Conservation (phyloP, 73 alveolate species). For the Symbiodinium pilosum region DNA sequence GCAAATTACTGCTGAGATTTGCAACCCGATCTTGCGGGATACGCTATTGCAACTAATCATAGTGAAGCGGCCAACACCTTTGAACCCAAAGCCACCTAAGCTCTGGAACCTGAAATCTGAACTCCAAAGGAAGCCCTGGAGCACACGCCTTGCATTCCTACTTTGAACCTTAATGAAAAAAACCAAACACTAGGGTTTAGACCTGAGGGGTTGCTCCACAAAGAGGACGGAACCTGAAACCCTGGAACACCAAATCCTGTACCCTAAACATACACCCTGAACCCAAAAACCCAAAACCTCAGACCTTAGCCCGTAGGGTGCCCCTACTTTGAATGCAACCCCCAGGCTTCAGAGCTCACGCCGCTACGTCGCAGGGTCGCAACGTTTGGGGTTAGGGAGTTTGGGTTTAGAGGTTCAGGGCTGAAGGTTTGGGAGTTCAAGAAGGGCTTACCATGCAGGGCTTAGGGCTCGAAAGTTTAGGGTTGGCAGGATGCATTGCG, state of each 20-base stretch:
- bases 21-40: too few relatives aligned
- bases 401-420: background rate
- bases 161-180: background rate
- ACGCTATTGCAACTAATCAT: too few relatives aligned
- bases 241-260: background rate
- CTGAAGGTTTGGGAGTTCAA: background rate
- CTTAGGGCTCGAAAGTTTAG: background rate
- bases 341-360: background rate
- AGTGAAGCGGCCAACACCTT: too few relatives aligned
- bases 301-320: background rate
- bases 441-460: background rate
- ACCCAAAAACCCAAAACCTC: too few relatives aligned
- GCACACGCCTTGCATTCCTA: too few relatives aligned
- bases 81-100: too few relatives aligned
- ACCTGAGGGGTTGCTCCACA: too few relatives aligned
- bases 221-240: background rate
- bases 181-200: too few relatives aligned
- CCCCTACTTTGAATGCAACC: background rate
- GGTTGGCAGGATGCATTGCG: background rate
- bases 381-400: background rate
- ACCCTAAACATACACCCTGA: background rate
- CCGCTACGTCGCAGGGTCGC: background rate
- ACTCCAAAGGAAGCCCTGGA: too few relatives aligned
- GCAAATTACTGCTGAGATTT: too few relatives aligned
- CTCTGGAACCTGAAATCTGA: too few relatives aligned